phyloP scores from a whole-genome alignment of 2,329 filamentous ascomycete species.

The Akanthomyces dipterigenus region DNA sequence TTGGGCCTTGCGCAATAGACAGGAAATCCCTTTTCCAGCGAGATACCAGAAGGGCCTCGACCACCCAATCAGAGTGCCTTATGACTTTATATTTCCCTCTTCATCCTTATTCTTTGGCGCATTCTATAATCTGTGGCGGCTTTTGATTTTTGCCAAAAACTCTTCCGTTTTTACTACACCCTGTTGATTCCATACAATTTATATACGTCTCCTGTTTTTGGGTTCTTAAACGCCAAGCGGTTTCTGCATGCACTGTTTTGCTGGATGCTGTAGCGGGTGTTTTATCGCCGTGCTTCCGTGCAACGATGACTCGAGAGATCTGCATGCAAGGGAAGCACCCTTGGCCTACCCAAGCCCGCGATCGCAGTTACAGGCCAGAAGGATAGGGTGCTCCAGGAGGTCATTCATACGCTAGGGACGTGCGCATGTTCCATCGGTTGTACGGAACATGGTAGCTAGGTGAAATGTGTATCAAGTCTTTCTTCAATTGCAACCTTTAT shows the following conservation, averaged over 20 bases:
- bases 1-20: constrained; percentile 12
- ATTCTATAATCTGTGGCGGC: constrained; percentile 10
- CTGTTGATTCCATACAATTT: constrained; percentile 7
- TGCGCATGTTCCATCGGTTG: no score
- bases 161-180: neutral
- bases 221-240: neutral
- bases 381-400: no score
- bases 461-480: neutral
- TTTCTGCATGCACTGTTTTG: no score
- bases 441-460: neutral
- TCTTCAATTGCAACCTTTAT: neutral
- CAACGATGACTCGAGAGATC: no score
- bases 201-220: constrained; percentile 1
- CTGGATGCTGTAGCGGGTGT: neutral
- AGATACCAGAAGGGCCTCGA: constrained; percentile 12
- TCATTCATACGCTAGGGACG: no score
- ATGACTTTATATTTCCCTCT: constrained; percentile 5
- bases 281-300: neutral
- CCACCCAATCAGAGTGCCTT: constrained; percentile 4
- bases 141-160: constrained; percentile 2
- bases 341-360: no score
- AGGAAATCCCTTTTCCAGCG: constrained; percentile 9
- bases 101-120: constrained; percentile 3
- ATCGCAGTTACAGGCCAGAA: no score
- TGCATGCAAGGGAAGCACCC: no score